These are phyloP conservation scores for Terfezia claveryi DNA, from an alignment of 495 filamentous ascomycete genomes.

Conservation along the genomic window DNA sequence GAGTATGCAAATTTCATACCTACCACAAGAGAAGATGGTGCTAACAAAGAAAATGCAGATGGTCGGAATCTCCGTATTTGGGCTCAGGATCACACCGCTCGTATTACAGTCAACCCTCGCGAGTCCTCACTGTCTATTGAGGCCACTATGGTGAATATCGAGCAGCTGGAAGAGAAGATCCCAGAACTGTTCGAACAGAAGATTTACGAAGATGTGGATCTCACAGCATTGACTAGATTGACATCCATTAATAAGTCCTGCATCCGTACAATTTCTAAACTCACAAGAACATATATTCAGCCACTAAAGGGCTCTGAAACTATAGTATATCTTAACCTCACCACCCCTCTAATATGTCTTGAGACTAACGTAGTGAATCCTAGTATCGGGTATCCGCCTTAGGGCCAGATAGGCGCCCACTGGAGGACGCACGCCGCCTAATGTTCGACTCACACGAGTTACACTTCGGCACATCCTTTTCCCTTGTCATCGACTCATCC, in stretches of 20 bases:
- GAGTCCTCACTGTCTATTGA: slow-evolving; percentile 4
- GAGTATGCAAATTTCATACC: slow-evolving; percentile 6
- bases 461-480: slow-evolving; percentile 7
- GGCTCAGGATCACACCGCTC: slow-evolving; percentile 10
- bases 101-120: slow-evolving; percentile 14
- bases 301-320: no score
- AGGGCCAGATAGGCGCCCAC: slow-evolving; percentile 4
- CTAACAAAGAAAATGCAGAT: slow-evolving; percentile 3
- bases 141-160: slow-evolving; percentile 13
- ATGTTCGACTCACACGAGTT: slow-evolving; percentile 14
- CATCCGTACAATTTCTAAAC: slow-evolving; percentile 12
- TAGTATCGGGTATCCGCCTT: slow-evolving; percentile 14
- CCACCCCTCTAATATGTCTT: no score
- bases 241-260: slow-evolving; percentile 8
- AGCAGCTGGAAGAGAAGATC: slow-evolving; percentile 8
- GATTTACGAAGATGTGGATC: slow-evolving; percentile 10
- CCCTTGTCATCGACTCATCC: slow-evolving; percentile 6
- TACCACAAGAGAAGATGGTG: neutral
- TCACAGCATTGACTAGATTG: slow-evolving; percentile 11
- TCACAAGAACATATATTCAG: slow-evolving; percentile 17
- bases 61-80: slow-evolving; percentile 11
- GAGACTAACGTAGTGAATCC: neutral
- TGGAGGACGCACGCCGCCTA: slow-evolving; percentile 16
- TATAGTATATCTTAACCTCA: no score
- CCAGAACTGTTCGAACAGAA: slow-evolving; percentile 6